Evolutionary conservation across 345 rosid genomes (phyloP), one percentile per base, ranked within the genome.

Genomic region (Citrus hindsii): DNA sequence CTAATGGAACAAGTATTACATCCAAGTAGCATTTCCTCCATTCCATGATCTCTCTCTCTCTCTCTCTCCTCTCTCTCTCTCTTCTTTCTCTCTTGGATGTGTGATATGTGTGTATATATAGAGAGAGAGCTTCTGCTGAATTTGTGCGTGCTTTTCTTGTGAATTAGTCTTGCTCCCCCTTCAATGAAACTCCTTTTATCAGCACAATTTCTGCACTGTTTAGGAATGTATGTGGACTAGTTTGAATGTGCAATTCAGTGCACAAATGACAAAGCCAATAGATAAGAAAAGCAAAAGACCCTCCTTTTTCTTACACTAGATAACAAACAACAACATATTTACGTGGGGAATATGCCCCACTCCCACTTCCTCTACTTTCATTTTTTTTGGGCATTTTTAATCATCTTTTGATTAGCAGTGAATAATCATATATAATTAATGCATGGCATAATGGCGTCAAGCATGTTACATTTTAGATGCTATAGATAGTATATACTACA

Each of bases 11-110:
- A 64, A 94, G 81, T 28, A 89, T 79, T 51, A 87, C 86, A 79
- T 97, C 99, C 79, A 94, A 69, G 72, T 94, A 94, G 63, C 87
- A 88, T 69, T 89, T 86, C 71, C 88, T 88, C 98, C 98, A 94
- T 78, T 89, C 97, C 99, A 94, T 71, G 33, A 9, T 25, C 30
- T 93, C 37, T 61, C 69, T 75, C 21, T 42, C 4, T 12, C 51
- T 12, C 51, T 42, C n/a, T n/a, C n/a, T n/a, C n/a, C n/a, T n/a
- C n/a, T n/a, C n/a, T n/a, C n/a, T n/a, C n/a, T n/a, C n/a, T n/a
- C n/a, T 42, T 30, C 51, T 42, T 12, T 46, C 51, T 46, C 18
- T 13, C 51, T 46, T 46, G 18, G 13, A 13, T 46, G 51, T 13
- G 48, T 46, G 51, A 46, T 12, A 12, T 12, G 4, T 13, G 9